Percentiles rank a stretch among this genome's conserved stretches.
Evolutionary conservation across 2,329 filamentous ascomycete genomes (phyloP).

Genomic region (Allantophomopsis lycopodina): DNA sequence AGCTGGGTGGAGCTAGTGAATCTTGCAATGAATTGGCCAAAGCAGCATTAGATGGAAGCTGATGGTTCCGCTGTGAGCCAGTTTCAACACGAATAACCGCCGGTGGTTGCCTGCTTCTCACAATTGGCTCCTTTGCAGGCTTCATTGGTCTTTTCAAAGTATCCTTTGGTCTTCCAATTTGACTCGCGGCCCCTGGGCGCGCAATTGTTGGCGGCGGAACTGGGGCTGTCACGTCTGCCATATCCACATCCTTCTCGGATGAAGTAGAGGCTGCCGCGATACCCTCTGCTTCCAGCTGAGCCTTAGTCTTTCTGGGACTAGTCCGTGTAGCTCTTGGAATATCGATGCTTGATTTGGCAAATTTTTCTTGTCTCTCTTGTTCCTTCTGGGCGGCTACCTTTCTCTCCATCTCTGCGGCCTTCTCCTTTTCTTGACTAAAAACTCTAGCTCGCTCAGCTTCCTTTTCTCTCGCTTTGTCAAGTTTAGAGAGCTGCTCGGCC

Average conservation of each 20-base stretch:
- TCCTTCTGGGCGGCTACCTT: conserved; percentile 38
- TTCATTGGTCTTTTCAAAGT: conserved; percentile 43
- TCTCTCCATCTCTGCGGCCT: conserved; percentile 36
- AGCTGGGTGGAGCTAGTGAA: conserved; percentile 26
- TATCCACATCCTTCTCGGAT: conserved; percentile 33
- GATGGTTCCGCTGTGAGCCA: conserved; percentile 47
- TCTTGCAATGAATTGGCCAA: conserved; percentile 47
- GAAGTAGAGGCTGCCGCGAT: conserved; percentile 14
- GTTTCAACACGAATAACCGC: conserved; percentile 62
- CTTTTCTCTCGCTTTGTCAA: conserved; percentile 56
- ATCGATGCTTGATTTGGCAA: conserved; percentile 17
- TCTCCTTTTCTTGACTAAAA: conserved; percentile 44
- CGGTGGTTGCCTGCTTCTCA: conserved; percentile 51
- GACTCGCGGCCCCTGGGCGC: conserved; percentile 31
- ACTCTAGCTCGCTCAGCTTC: conserved; percentile 54
- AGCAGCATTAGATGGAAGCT: conserved; percentile 42
- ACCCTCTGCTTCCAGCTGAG: conserved; percentile 17
- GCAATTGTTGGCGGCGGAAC: conserved; percentile 50
- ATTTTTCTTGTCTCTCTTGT: conserved; percentile 24
- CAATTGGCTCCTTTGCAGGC: conserved; percentile 42
- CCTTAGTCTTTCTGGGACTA: conserved; percentile 37
- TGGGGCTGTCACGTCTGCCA: conserved; percentile 36
- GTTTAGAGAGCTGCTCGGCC: conserved; percentile 44
- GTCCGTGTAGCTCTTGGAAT: conserved; percentile 29
- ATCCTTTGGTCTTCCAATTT: conserved; percentile 34